Evolutionary conservation across 2,329 filamentous ascomycete genomes (phyloP).

Genomic region (Epichloe bromicola): DNA sequence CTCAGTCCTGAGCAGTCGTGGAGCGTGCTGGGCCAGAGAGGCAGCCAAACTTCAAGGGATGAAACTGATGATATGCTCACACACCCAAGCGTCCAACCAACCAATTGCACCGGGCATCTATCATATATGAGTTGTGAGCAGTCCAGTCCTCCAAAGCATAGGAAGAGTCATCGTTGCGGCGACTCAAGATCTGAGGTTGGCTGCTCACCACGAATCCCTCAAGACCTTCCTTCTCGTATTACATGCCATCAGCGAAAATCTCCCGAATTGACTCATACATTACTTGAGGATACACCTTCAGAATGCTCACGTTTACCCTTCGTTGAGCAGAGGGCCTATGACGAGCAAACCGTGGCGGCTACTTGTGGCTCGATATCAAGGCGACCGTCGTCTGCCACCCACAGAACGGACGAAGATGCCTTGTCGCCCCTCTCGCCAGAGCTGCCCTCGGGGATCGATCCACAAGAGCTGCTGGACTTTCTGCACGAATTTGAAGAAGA

Average conservation of each 20-base stretch:
- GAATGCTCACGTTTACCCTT: background rate
- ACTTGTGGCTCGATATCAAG: slow-evolving; percentile 1
- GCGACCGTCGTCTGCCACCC: background rate
- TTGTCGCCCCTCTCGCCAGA: background rate
- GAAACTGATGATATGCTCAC: background rate
- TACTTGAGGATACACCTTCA: background rate
- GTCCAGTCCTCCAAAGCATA: background rate
- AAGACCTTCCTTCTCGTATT: background rate
- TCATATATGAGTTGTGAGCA: background rate
- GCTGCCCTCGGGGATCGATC: background rate
- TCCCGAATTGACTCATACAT: background rate
- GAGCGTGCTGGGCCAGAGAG: slow-evolving; percentile 3
- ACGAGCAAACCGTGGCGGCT: background rate
- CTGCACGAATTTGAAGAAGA: slow-evolving; percentile 2
- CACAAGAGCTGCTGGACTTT: slow-evolving; percentile 6
- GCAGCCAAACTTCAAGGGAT: background rate
- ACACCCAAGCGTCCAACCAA: background rate
- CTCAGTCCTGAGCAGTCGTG: background rate
- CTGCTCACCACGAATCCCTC: background rate
- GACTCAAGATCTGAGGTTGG: background rate
- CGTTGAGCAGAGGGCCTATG: background rate
- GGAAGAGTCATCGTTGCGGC: background rate
- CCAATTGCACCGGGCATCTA: background rate
- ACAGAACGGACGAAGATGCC: background rate
- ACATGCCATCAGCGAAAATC: background rate